Evolutionary conservation across 2,329 filamentous ascomycete species (phyloP), one percentile per base, ranked within the genome.

Genomic region (Hymenoscyphus repandus): DNA sequence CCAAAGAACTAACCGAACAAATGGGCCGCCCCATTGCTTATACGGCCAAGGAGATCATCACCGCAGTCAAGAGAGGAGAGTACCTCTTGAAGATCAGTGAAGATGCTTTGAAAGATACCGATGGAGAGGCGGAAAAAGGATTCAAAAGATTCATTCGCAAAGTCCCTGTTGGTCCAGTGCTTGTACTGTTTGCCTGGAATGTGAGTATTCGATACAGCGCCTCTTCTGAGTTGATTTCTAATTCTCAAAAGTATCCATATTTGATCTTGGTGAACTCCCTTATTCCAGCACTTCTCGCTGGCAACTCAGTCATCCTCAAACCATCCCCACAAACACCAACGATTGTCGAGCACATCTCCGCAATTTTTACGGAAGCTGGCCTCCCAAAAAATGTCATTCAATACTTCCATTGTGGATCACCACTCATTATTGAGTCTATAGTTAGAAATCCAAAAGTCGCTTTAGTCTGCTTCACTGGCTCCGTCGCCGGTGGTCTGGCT

Each of bases 121-220:
- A 86, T 30, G 91, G 91, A 7, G 89, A 95, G 67, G 70, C 81
- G 2, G 90, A 97, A 71, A 81, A 86, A 64, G 91, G 92, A 0
- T 96, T 96, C 75, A 90, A 85, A 72, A 80, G 92, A 58, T 96
- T 88, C 66, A 90, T 97, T 66, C 84, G 85, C 68, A 95, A 95
- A 70, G 81, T 89, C 7, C 89, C 92, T 0, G 80, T 96, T 47
- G 92, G 92, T 1, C 90, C 90, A 10, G 87, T 93, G 13, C 77
- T 97, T 52, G 79, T 96, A 58, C 82, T 97, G 54, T 96, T 96
- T 70, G 87, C 92, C 0, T 97, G 92, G 92, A 97, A 97, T 72
- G 90, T 93, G 71, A 72, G 89, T 77, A 30, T 1, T 31, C 1
- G 9, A 22, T 6, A 15, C 10, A 20, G 33, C 7, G 4, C 3